Conservation (phyloP, 2,329 filamentous ascomycete species). For the Sarocladiaceae sp. region DNA sequence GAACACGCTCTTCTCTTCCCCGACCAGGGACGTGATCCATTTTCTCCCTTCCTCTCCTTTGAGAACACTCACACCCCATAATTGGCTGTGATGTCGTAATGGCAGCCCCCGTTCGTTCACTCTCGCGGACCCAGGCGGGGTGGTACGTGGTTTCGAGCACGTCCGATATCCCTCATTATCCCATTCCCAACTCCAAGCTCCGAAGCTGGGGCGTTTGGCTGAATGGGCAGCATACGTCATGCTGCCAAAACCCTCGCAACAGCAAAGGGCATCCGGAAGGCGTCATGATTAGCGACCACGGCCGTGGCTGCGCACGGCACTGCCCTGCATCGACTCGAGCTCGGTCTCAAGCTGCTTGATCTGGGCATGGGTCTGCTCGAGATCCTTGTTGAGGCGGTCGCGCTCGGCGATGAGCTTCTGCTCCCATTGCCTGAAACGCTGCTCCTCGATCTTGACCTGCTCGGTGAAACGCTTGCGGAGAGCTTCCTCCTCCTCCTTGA, state of each 20-base stretch:
- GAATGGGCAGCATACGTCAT: background rate
- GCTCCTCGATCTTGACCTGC: conserved; percentile 99
- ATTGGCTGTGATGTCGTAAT: background rate
- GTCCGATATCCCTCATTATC: conserved; percentile 25
- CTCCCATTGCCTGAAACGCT: conserved; percentile 98
- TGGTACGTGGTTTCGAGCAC: conserved; percentile 14
- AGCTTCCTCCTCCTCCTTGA: conserved; percentile 99
- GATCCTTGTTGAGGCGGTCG: conserved; percentile 98
- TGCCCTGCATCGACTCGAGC: conserved; percentile 89
- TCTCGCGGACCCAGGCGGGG: background rate
- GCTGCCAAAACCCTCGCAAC: background rate
- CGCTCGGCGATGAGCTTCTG: conserved; percentile 99
- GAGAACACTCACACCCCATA: conserved; percentile 4
- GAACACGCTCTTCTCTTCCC: conserved; percentile 8
- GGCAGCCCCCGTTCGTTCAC: background rate
- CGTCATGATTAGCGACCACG: conserved; percentile 65
- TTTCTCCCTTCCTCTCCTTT: conserved; percentile 1
- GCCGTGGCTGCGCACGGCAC: conserved; percentile 82
- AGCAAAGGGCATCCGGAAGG: background rate
- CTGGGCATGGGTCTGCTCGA: conserved; percentile 92
- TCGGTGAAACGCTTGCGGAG: conserved; percentile 98
- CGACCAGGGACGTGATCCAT: conserved; percentile 7
- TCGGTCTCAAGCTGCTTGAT: conserved; percentile 90
- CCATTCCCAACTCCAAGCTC: conserved; percentile 29
- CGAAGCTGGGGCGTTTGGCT: conserved; percentile 18